A percentile compares a stretch with the other conserved stretches of the same genome.
Conservation (phyloP, 768 basidiomycete species). For the Cystofilobasidium macerans region DNA sequence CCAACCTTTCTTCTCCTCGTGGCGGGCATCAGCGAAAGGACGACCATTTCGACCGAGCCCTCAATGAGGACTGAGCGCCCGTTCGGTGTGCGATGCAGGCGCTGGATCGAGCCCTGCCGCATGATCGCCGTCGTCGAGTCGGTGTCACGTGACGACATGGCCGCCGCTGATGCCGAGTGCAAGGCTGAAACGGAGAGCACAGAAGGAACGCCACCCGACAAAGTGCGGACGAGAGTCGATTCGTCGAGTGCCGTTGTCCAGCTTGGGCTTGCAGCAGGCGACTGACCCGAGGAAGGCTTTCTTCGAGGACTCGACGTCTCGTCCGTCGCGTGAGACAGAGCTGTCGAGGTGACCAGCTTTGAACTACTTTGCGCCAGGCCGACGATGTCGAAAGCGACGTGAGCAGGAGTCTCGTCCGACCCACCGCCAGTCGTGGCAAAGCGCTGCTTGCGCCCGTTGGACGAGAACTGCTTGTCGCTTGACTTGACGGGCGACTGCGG, state of each 20-base stretch:
- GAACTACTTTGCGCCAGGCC: not conserved
- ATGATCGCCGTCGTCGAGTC: not conserved
- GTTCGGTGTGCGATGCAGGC: not conserved
- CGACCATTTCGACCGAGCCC: not conserved
- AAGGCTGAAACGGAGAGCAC: too few relatives aligned
- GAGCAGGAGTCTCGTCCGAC: not conserved
- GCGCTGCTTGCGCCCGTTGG: conserved; percentile 29
- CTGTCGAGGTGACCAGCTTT: not conserved
- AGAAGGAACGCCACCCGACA: not conserved
- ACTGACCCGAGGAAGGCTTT: too few relatives aligned
- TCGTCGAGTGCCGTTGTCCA: not conserved
- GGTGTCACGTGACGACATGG: too few relatives aligned
- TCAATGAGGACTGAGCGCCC: not conserved
- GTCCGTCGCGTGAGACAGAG: too few relatives aligned
- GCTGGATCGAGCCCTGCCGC: not conserved
- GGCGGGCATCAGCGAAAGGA: not conserved
- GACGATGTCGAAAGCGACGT: not conserved
- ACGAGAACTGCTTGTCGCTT: too few relatives aligned
- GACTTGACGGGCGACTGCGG: too few relatives aligned
- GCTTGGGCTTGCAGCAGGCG: too few relatives aligned
- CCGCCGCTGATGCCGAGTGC: too few relatives aligned
- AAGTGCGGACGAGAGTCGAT: not conserved
- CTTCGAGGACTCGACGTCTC: not conserved
- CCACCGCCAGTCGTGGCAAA: not conserved
- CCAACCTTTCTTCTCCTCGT: not conserved